Percentiles rank a stretch among this genome's conserved stretches.
phyloP scores from a whole-genome alignment of 2,329 filamentous ascomycete genomes.

The Nothopassalora personata region DNA sequence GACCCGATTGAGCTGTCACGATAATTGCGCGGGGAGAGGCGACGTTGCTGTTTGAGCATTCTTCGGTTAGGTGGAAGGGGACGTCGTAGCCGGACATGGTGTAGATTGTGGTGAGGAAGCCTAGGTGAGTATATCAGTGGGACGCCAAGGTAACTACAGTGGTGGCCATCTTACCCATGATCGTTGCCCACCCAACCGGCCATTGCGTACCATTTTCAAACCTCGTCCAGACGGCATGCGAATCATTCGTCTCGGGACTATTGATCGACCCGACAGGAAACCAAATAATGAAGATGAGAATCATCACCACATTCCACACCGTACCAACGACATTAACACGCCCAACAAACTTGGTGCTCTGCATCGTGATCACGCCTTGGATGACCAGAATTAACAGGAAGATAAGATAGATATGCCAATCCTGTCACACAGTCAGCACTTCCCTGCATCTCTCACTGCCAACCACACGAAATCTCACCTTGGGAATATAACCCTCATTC shows the following conservation, averaged over 20 bases:
- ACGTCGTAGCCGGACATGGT: slow-evolving; percentile 41
- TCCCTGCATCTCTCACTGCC: neutral
- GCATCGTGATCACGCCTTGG: slow-evolving; percentile 33
- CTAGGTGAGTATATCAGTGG: slow-evolving; percentile 46
- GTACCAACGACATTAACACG: slow-evolving; percentile 27
- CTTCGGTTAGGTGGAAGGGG: slow-evolving; percentile 32
- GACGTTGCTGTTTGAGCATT: slow-evolving; percentile 33
- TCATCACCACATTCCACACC: slow-evolving; percentile 29
- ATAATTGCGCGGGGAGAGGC: slow-evolving; percentile 31
- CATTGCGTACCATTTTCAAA: slow-evolving; percentile 26
- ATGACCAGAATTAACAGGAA: slow-evolving; percentile 30
- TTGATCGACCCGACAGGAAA: slow-evolving; percentile 32
- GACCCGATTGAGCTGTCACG: slow-evolving; percentile 29
- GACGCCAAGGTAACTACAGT: too few species aligned
- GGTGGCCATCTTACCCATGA: slow-evolving; percentile 33
- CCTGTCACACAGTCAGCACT: slow-evolving; percentile 10
- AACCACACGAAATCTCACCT: neutral
- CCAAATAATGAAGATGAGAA: slow-evolving; percentile 36
- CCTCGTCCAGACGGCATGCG: slow-evolving; percentile 17
- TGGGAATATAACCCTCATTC: slow-evolving; percentile 29
- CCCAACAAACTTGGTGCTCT: slow-evolving; percentile 32
- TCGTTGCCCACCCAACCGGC: slow-evolving; percentile 28
- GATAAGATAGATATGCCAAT: slow-evolving; percentile 34
- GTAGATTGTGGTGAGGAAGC: slow-evolving; percentile 40
- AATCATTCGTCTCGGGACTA: slow-evolving; percentile 24